Evolutionary conservation across 2,329 filamentous ascomycete species (phyloP), one percentile per base, ranked within the genome.

Genomic region (Didymella segeticola): DNA sequence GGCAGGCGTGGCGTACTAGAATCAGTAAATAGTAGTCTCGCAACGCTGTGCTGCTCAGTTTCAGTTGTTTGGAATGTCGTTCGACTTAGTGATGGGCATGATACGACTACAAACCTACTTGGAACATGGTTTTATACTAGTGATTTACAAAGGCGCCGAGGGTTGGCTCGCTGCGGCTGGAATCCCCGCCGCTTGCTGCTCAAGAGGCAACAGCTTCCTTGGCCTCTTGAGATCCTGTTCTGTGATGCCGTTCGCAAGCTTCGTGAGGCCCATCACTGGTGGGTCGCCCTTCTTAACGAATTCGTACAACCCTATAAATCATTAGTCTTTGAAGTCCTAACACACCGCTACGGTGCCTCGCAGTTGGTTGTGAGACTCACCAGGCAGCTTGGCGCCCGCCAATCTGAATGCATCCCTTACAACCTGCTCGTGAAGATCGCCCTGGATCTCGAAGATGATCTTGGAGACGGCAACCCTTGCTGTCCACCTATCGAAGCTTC

Each of bases 401-500:
- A 99, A 79, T 60, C 95, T 85, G 78, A 99, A 96, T 26, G 95
- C 95, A 80, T 99, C 95, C 64, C 88, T 86, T 19, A 90, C 93
- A 61, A 99, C 87, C 79, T 96, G 90, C 80, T 99, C 95, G 83
- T 99, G 95, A 60, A 98, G 72, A 66, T 92, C 86, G 38, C 95
- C 95, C 76, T 91, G 92, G 63, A 99, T 79, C 78, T 99, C 95
- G 64, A 99, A 96, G 17, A 97, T 81, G 42, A 99, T 86, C 75
- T 95, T 90, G 77, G 90, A 96, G 45, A 98, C 91, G 8, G 91
- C 87, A 63, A 98, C 87, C 76, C 93, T 87, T 19, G 89, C 86
- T 4, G 93, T 92, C 95, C 95, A 99, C 72, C 96, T 91, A 74
- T 99, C 95, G 72, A 99, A 98, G 58, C 88, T 90, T 66, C 95